phyloP scores from a whole-genome alignment of 805 yeast genomes.

The Myxozyma vanderwaltii region DNA sequence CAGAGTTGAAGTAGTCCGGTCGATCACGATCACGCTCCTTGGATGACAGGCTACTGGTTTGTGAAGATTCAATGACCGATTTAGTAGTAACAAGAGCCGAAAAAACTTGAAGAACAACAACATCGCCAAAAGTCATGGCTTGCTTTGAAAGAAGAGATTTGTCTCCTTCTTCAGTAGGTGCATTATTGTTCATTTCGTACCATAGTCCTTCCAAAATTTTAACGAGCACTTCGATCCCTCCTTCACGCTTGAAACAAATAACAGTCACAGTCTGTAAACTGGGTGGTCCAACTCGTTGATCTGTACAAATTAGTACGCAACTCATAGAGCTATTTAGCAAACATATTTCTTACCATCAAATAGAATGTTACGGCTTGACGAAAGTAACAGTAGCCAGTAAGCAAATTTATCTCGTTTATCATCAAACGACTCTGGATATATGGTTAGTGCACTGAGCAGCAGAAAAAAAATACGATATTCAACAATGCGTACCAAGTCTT shows the following conservation, averaged over 20 bases:
- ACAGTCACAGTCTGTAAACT: conserved; percentile 34
- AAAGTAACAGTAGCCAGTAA: conserved; percentile 28
- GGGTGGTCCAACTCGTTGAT: conserved; percentile 23
- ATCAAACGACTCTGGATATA: conserved; percentile 8
- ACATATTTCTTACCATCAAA: conserved; percentile 22
- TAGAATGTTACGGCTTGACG: conserved; percentile 23
- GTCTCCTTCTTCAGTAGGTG: conserved; percentile 24
- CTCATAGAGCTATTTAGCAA: background rate
- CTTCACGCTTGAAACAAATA: conserved; percentile 39
- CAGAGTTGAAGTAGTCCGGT: conserved; percentile 38
- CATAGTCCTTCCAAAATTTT: conserved; percentile 33
- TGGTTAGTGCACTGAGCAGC: background rate
- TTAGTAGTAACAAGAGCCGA: conserved; percentile 35
- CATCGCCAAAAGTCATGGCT: conserved; percentile 32
- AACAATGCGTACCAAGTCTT: conserved; percentile 22
- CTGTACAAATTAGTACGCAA: conserved; percentile 10
- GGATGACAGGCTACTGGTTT: conserved; percentile 34
- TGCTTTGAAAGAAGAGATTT: conserved; percentile 24
- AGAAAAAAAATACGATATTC: background rate
- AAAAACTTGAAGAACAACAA: conserved; percentile 37
- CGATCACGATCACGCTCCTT: conserved; percentile 34
- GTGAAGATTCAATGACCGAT: conserved; percentile 39
- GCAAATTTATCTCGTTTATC: conserved; percentile 29
- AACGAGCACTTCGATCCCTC: conserved; percentile 37
- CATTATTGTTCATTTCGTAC: conserved; percentile 17